phyloP scores from a whole-genome alignment of 768 basidiomycete genomes.

The Podaxis mareebaensis region DNA sequence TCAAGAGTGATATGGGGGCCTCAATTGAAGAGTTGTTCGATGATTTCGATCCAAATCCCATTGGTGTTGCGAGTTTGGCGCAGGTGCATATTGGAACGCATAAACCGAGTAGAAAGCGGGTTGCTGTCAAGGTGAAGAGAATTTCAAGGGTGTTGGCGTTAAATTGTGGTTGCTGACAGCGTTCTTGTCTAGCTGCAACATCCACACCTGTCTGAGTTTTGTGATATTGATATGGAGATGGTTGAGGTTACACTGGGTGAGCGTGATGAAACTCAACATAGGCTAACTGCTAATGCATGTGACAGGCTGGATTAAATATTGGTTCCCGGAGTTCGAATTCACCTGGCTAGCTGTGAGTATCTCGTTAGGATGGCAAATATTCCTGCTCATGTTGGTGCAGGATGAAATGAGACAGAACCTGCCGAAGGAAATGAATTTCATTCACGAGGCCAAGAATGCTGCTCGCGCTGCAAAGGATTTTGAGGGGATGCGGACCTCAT shows the following conservation, averaged over 20 bases:
- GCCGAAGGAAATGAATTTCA: conserved; percentile 94
- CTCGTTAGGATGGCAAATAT: conserved; percentile 1
- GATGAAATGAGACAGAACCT: conserved; percentile 94
- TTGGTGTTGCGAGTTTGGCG: conserved; percentile 94
- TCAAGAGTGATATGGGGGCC: conserved; percentile 76
- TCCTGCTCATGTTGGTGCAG: conserved; percentile 40
- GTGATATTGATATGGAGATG: conserved; percentile 87
- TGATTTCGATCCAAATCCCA: conserved; percentile 83
- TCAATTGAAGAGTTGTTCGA: conserved; percentile 76
- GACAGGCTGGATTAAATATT: conserved; percentile 80
- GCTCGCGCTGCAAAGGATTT: conserved; percentile 73
- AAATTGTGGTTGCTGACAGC: conserved; percentile 11
- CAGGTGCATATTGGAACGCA: conserved; percentile 90
- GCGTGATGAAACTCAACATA: conserved; percentile 17
- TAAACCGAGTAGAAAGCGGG: conserved; percentile 65
- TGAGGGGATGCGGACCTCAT: conserved; percentile 62
- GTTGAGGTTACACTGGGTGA: conserved; percentile 71
- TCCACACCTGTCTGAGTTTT: conserved; percentile 91
- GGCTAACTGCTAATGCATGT: not conserved
- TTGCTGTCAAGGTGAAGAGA: conserved; percentile 78
- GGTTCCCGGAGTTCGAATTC: conserved; percentile 97
- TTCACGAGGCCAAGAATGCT: conserved; percentile 87
- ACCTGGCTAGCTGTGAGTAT: conserved; percentile 76
- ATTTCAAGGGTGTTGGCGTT: not conserved
- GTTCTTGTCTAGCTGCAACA: conserved; percentile 68